These are phyloP conservation scores for Salvia splendens DNA, from an alignment of 257 asterid species.

Conservation along the genomic window DNA sequence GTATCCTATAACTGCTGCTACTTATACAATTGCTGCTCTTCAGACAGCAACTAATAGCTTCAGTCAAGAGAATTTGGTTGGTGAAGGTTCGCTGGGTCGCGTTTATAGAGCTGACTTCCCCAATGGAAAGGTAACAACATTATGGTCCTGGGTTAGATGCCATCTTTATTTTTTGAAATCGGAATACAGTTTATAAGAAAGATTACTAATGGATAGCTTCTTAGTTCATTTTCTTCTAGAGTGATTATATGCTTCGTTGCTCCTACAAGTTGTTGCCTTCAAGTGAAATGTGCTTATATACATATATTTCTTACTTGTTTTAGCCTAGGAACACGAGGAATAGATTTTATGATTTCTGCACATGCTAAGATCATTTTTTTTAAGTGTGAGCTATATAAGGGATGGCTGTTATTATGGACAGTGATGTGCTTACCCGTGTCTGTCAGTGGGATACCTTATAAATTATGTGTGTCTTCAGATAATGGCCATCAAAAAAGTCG, in stretches of 20 bases:
- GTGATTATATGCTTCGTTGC: conserved; percentile 11
- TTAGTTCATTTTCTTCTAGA: background rate
- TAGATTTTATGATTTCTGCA: conserved; percentile 7
- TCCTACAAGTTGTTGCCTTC: background rate
- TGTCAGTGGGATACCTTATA: conserved; percentile 11
- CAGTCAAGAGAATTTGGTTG: conserved; percentile 87
- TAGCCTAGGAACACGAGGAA: conserved; percentile 5
- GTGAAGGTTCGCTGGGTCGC: conserved; percentile 98
- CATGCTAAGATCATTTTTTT: background rate
- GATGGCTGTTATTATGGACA: background rate
- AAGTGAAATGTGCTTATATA: conserved; percentile 1
- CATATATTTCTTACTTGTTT: background rate
- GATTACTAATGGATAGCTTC: background rate
- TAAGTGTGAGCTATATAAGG: conserved; percentile 7
- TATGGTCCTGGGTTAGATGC: conserved; percentile 8
- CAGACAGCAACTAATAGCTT: conserved; percentile 95
- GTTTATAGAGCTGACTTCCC: conserved; percentile 89
- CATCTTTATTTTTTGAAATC: conserved; percentile 12
- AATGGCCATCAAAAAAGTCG: conserved; percentile 86
- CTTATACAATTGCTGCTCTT: conserved; percentile 84
- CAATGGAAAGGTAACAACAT: conserved; percentile 75
- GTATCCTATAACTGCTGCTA: conserved; percentile 73
- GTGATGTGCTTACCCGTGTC: conserved; percentile 19
- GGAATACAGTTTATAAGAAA: background rate
- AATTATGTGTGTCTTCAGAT: conserved; percentile 45